Evolutionary conservation across 257 asterid species (phyloP).

Genomic region (Ballota nigra): DNA sequence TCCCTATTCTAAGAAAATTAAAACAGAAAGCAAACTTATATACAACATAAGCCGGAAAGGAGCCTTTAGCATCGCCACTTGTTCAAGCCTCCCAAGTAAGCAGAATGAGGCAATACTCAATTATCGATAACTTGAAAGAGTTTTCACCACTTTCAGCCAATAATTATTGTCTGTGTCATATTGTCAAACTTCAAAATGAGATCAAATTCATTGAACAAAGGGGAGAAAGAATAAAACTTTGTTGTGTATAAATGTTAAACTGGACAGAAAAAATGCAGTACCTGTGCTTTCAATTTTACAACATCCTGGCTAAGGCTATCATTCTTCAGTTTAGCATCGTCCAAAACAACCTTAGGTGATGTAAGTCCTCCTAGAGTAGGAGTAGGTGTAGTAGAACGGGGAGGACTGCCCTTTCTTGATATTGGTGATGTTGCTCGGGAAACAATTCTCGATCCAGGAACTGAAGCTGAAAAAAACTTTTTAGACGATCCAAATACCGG

Average conservation of each 20-base stretch:
- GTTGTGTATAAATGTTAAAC: slow-evolving; percentile 11
- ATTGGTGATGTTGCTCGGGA: slow-evolving; percentile 98
- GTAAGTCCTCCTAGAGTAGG: slow-evolving; percentile 96
- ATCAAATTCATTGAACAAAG: not conserved
- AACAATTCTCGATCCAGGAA: slow-evolving; percentile 97
- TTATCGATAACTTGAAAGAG: slow-evolving; percentile 11
- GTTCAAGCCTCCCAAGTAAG: slow-evolving; percentile 1
- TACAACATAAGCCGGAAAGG: not conserved
- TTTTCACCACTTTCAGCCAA: not conserved
- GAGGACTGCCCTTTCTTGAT: slow-evolving; percentile 90
- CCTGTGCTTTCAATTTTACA: slow-evolving; percentile 83
- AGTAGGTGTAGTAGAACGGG: slow-evolving; percentile 98
- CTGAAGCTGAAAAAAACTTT: slow-evolving; percentile 92
- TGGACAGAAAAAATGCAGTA: slow-evolving; percentile 26
- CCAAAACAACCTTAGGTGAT: slow-evolving; percentile 70
- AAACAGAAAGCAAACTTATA: slow-evolving; percentile 1
- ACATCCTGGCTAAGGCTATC: slow-evolving; percentile 82
- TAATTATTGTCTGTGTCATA: not conserved
- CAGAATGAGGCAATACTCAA: slow-evolving; percentile 9
- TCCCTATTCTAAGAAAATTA: slow-evolving; percentile 3
- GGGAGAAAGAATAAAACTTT: slow-evolving; percentile 6
- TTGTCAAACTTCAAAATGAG: slow-evolving; percentile 1
- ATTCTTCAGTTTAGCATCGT: slow-evolving; percentile 56
- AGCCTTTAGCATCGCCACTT: not conserved
- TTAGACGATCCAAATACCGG: slow-evolving; percentile 92